A percentile compares a stretch with the other conserved stretches of the same genome.
Conservation (phyloP, 768 basidiomycete genomes). For the Aureoboletus auriporus region DNA sequence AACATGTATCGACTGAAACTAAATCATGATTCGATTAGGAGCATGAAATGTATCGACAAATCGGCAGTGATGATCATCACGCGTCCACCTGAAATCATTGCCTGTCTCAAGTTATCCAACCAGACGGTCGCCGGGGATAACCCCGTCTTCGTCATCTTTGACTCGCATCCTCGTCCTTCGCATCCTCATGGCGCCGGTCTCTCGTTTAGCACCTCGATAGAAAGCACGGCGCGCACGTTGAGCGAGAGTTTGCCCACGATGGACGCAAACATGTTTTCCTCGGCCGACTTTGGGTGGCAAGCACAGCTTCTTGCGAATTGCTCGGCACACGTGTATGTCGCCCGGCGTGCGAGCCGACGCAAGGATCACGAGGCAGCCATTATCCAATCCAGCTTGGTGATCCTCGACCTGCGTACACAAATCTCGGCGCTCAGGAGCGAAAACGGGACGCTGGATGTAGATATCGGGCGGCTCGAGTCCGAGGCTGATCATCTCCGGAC, state of each 20-base stretch:
- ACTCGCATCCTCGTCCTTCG: conserved; percentile 60
- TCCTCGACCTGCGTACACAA: conserved; percentile 41
- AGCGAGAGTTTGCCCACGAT: conserved; percentile 41
- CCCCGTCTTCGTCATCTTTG: conserved; percentile 54
- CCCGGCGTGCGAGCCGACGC: conserved; percentile 19
- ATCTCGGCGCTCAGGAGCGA: conserved; percentile 34
- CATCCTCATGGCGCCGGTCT: conserved; percentile 61
- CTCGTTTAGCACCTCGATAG: conserved; percentile 46
- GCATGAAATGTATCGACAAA: conserved; percentile 15
- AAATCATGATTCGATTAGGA: conserved; percentile 12
- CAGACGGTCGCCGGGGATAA: conserved; percentile 4
- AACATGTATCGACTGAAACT: neutral
- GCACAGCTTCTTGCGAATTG: conserved; percentile 58
- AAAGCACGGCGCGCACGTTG: conserved; percentile 41
- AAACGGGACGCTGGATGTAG: conserved; percentile 24
- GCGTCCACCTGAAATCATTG: conserved; percentile 66
- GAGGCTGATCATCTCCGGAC: conserved; percentile 19
- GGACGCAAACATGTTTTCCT: conserved; percentile 41
- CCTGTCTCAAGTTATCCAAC: conserved; percentile 39
- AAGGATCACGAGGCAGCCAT: conserved; percentile 31
- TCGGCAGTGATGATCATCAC: conserved; percentile 52
- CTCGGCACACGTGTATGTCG: conserved; percentile 54
- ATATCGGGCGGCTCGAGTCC: conserved; percentile 24
- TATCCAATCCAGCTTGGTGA: conserved; percentile 47
- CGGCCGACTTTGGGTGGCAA: conserved; percentile 55